Conservation (phyloP, 2,329 filamentous ascomycete genomes). For the Karstenula rhodostoma region DNA sequence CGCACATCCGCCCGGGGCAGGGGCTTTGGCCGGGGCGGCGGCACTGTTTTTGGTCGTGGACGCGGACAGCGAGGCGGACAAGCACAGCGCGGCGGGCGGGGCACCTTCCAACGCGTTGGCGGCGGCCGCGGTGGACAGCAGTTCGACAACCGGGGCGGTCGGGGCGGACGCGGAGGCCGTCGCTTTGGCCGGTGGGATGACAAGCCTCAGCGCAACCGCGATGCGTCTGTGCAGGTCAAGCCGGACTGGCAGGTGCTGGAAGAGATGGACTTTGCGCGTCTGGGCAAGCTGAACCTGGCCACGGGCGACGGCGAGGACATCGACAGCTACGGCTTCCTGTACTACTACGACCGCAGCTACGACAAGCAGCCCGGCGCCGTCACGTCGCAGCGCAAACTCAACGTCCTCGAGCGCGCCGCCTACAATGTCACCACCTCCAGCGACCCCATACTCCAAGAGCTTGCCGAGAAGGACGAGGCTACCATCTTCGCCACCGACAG, state of each 20-base stretch:
- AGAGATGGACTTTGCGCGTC: conserved; percentile 97
- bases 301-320: conserved; percentile 94
- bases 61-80: conserved; percentile 78
- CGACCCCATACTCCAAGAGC: conserved; percentile 95
- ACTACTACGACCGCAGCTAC: conserved; percentile 96
- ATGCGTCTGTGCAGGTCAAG: conserved; percentile 95
- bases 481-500: conserved; percentile 97
- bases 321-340: conserved; percentile 94
- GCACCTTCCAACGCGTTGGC: conserved; percentile 76
- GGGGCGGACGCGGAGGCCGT: conserved; percentile 77
- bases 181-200: conserved; percentile 99
- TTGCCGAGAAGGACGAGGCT: conserved; percentile 94
- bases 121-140: conserved; percentile 73
- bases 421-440: conserved; percentile 98
- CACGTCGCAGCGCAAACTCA: conserved; percentile 85
- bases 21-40: conserved; percentile 82
- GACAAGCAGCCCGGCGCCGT: conserved; percentile 90
- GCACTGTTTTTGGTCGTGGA: conserved; percentile 81
- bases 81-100: conserved; percentile 74
- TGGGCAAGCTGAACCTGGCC: conserved; percentile 95
- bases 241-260: conserved; percentile 94
- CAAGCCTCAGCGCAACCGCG: conserved; percentile 95
- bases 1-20: conserved; percentile 84
- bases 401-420: conserved; percentile 88
- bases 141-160: conserved; percentile 73